Evolutionary conservation across 2,329 filamentous ascomycete species (phyloP), one percentile per base, ranked within the genome.

Genomic region (Fusarium transvaalense): DNA sequence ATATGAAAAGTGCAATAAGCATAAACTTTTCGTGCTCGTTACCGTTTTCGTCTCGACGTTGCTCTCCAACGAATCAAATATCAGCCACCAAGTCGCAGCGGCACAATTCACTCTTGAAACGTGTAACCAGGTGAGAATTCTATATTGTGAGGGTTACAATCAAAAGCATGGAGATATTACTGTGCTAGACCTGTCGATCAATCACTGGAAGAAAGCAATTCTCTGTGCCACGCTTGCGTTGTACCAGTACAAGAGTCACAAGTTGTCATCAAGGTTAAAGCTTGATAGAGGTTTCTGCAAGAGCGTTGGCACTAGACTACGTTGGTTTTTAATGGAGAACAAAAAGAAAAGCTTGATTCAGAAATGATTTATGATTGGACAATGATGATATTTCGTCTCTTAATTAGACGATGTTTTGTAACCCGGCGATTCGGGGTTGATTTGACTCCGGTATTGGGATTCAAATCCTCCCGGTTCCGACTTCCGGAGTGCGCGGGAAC

Each of bases 341-440:
- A 6, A 25, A 6, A 25, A 25, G 6, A 25, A 25, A 25, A 25
- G 23, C 23, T 25, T 25, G 23, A 25, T 25, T 25, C 5, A 25
- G 23, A 25, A 25, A 25, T 4, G 23, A 25, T 25, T 25, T 4
- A 25, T 25, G 23, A 25, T 25, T 25, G 23, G 23, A 25, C 23
- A 6, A 25, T 25, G 23, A 25, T 25, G 23, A 25, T 25, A 25
- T 25, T 25, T 25, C 23, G 23, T 25, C 4, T 6, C 23, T 25
- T 25, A 6, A 25, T 25, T 29, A 29, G 21, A 27, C 14, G 12
- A 29, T 8, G n/a, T 4, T n/a, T 19, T 15, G 15, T 17, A 15
- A 45, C 3, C 32, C 62, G 64, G 64, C 46, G 12, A 19, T 32
- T 66, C 62, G 64, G 64, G 17, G 48, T 62, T 10, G 23, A 50